Evolutionary conservation across 306 rosid genomes (phyloP), one percentile per base, ranked within the genome.

Genomic region (Aeschynomene evenia): DNA sequence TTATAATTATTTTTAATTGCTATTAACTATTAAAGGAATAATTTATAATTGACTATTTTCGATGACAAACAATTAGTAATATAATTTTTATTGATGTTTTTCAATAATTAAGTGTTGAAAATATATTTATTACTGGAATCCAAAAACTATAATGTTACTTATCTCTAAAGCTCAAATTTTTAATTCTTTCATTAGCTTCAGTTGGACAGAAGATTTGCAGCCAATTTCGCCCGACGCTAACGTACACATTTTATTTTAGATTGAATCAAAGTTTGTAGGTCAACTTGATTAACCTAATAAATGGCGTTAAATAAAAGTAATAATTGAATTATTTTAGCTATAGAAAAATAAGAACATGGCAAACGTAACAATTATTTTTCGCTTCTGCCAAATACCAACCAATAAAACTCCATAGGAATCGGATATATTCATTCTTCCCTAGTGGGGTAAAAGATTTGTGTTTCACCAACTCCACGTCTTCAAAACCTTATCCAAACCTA

Each of bases 401-500:
- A 24, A 69, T 28, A 81, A n/a, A n/a, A 52, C 13, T 23, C 75
- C 65, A n/a, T 9, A 18, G 40, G 60, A 48, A 37, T 59, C 5
- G 46, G 37, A 28, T 29, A 68, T 58, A 40, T 62, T 74, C 62
- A 37, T 45, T 56, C 29, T 39, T 54, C 28, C 50, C 37, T 50
- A 20, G 40, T 72, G 72, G 75, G 34, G 52, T 61, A 74, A 70
- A 26, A 14, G 86, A 74, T 81, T 68, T 83, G 85, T 63, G 81
- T 79, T 83, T 79, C 86, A 86, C 86, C 88, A 83, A 83, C 85
- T 86, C 86, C 86, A 81, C 79, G 65, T 62, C 75, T 56, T 70
- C 79, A 62, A 24, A n/a, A 67, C 78, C 88, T 86, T 83, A 85
- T 85, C 90, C 88, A 78, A 56, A 78, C 29, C 65, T 26, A 9